phyloP scores from a whole-genome alignment of 2,329 filamentous ascomycete genomes.

The Penicillium sp. region DNA sequence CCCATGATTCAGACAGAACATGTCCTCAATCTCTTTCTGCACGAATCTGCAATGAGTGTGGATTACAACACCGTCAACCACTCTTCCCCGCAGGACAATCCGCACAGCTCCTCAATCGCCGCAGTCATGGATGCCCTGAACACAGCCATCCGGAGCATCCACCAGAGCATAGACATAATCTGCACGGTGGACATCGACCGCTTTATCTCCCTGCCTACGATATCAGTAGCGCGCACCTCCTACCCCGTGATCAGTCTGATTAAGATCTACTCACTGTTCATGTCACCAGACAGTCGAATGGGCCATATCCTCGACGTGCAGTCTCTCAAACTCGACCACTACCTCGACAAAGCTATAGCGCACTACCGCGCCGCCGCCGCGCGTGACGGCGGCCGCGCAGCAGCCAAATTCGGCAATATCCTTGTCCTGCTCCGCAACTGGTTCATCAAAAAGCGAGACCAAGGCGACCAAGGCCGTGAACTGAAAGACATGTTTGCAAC shows the following conservation, averaged over 20 bases:
- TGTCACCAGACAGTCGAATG: constrained; percentile 61
- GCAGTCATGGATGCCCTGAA: constrained; percentile 65
- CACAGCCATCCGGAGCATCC: constrained; percentile 63
- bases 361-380: constrained; percentile 64
- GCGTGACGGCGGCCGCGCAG: constrained; percentile 61
- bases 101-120: constrained; percentile 44
- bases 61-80: constrained; percentile 50
- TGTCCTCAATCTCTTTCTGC: constrained; percentile 67
- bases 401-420: constrained; percentile 67
- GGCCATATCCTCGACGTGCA: constrained; percentile 66
- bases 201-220: constrained; percentile 64
- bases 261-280: constrained; percentile 68
- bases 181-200: constrained; percentile 56
- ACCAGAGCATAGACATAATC: constrained; percentile 64
- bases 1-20: constrained; percentile 61
- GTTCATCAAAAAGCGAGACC: constrained; percentile 51
- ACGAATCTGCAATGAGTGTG: constrained; percentile 68
- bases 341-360: constrained; percentile 66
- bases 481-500: constrained; percentile 25
- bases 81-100: constrained; percentile 19
- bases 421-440: constrained; percentile 66
- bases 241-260: constrained; percentile 69
- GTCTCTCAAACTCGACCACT: constrained; percentile 61
- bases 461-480: constrained; percentile 35
- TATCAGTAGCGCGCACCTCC: constrained; percentile 67